phyloP scores from a whole-genome alignment of 2,329 filamentous ascomycete genomes.

The Claviceps sp. region DNA sequence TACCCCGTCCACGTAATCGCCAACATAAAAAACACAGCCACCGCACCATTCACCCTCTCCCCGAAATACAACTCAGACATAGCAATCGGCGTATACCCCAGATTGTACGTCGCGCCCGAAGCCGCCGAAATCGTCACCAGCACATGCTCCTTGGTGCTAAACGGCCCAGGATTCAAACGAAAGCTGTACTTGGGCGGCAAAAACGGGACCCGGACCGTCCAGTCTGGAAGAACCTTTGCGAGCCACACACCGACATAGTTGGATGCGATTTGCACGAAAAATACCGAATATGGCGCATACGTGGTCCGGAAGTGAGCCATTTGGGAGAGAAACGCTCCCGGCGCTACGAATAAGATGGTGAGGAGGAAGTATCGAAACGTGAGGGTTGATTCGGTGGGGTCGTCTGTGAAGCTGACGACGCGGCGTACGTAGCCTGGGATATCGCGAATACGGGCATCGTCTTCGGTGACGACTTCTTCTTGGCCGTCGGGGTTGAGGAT shows the following conservation, averaged over 20 bases:
- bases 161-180: conserved; percentile 42
- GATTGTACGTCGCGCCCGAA: conserved; percentile 37
- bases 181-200: conserved; percentile 28
- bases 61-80: conserved; percentile 45
- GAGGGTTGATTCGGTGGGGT: conserved; percentile 39
- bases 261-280: conserved; percentile 47
- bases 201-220: conserved; percentile 32
- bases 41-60: conserved; percentile 34
- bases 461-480: conserved; percentile 23
- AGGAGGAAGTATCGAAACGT: conserved; percentile 48
- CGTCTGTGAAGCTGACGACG: conserved; percentile 43
- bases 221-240: conserved; percentile 34
- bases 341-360: conserved; percentile 39
- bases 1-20: conserved; percentile 44
- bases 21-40: conserved; percentile 48
- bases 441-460: conserved; percentile 37
- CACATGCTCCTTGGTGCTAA: conserved; percentile 45
- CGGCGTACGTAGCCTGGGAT: conserved; percentile 38
- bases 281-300: conserved; percentile 43
- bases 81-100: conserved; percentile 36
- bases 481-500: conserved; percentile 11
- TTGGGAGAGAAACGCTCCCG: conserved; percentile 43
- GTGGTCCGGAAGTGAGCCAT: conserved; percentile 45
- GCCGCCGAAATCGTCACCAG: conserved; percentile 41
- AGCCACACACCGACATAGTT: conserved; percentile 42